These are phyloP conservation scores for Elymus sibiricus DNA, from an alignment of 176 grass and related monocot genomes.

Conservation along the genomic window DNA sequence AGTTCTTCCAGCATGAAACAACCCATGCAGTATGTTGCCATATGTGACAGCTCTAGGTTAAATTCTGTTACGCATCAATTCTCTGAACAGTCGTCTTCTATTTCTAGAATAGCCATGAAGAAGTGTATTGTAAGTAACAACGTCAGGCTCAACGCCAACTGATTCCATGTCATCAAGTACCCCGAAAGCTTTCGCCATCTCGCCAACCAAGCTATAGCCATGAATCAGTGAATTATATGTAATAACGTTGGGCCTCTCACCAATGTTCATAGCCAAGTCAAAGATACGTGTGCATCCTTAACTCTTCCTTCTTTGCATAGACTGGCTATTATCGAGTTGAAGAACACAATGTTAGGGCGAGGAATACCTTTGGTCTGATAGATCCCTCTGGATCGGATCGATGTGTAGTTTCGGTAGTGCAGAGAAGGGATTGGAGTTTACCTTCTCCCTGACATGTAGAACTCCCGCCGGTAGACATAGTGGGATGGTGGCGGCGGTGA, in stretches of 20 bases:
- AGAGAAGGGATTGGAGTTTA: too few species aligned
- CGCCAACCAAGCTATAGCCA: neutral
- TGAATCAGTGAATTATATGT: neutral
- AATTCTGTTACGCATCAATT: neutral
- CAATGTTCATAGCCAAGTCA: neutral
- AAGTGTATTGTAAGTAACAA: neutral
- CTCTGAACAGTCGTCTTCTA: neutral
- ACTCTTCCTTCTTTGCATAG: neutral
- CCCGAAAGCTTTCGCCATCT: neutral
- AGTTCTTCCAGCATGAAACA: neutral
- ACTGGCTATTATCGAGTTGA: neutral
- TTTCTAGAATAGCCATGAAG: neutral
- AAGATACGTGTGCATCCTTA: neutral
- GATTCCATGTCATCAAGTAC: neutral
- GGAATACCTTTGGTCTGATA: neutral
- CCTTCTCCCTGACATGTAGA: too few species aligned
- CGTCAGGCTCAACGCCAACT: neutral
- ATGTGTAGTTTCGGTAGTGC: too few species aligned
- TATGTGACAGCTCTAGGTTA: neutral
- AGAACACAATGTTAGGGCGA: neutral
- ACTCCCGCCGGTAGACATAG: too few species aligned
- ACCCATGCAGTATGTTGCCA: neutral
- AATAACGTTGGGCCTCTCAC: neutral
- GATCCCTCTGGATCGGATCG: too few species aligned
- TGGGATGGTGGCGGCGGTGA: too few species aligned